A percentile compares a stretch with the other conserved stretches of the same genome.
Conservation (phyloP, 2,329 filamentous ascomycete genomes). For the Clonostachys sp. region DNA sequence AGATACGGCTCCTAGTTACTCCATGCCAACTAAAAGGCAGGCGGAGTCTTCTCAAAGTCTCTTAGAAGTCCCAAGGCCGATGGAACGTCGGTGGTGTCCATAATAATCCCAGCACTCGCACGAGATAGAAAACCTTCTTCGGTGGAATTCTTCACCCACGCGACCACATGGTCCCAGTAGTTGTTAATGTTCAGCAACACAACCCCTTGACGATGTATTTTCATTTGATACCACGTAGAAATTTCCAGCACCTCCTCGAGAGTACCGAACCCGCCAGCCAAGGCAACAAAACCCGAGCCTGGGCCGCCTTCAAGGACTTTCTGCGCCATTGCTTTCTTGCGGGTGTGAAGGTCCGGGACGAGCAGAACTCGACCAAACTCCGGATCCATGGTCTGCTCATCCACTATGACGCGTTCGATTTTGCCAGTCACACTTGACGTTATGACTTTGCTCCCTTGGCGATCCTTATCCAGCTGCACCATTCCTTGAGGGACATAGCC, state of each 20-base stretch:
- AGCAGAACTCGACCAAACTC: constrained; percentile 79
- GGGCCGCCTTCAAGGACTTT: constrained; percentile 78
- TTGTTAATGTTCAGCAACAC: constrained; percentile 82
- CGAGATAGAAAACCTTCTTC: constrained; percentile 66
- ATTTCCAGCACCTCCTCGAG: constrained; percentile 93
- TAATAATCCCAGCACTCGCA: constrained; percentile 70
- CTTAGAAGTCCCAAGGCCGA: constrained; percentile 67
- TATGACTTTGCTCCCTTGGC: constrained; percentile 64
- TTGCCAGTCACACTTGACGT: constrained; percentile 22
- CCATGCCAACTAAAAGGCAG: too few species aligned
- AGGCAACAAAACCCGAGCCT: constrained; percentile 82
- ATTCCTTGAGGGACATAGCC: constrained; percentile 89
- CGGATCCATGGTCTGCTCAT: constrained; percentile 38
- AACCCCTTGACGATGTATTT: constrained; percentile 78
- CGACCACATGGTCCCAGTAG: constrained; percentile 84
- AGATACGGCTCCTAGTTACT: too few species aligned
- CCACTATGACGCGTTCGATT: constrained; percentile 17
- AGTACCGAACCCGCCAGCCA: constrained; percentile 91
- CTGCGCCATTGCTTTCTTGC: constrained; percentile 89
- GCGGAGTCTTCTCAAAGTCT: constrained; percentile 53
- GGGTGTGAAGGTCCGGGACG: constrained; percentile 91
- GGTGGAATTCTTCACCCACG: constrained; percentile 75
- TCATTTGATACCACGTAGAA: constrained; percentile 92
- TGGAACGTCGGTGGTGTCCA: constrained; percentile 67
- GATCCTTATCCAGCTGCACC: constrained; percentile 43